phyloP scores from a whole-genome alignment of 176 grass and related monocot species.

The Phyllostachys edulis region DNA sequence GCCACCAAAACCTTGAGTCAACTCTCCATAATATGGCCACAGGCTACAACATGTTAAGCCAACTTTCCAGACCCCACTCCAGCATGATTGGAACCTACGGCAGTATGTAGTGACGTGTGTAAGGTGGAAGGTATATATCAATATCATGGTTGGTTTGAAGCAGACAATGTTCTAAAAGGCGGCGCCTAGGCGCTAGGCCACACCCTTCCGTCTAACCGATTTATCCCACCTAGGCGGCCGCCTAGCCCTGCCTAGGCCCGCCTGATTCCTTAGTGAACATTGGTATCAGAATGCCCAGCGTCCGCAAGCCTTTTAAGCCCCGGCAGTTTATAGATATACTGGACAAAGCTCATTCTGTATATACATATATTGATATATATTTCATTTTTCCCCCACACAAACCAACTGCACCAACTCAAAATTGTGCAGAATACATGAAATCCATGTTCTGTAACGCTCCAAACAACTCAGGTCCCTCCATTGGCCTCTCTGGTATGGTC shows the following conservation, averaged over 20 bases:
- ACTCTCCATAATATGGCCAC: neutral
- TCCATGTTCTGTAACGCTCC: neutral
- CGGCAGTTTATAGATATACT: neutral
- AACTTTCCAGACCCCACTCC: slow-evolving; percentile 8
- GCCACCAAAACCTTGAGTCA: slow-evolving; percentile 13
- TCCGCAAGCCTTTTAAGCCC: neutral
- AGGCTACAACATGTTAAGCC: neutral
- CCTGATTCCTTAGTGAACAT: too few species aligned
- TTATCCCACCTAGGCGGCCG: too few species aligned
- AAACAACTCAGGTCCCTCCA: neutral
- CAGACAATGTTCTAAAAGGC: neutral
- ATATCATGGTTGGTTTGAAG: slow-evolving; percentile 1
- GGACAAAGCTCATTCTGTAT: neutral
- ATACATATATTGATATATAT: neutral
- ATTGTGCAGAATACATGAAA: neutral
- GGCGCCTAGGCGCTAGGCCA: too few species aligned
- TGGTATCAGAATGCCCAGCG: neutral
- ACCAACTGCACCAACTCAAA: neutral
- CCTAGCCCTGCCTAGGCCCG: too few species aligned
- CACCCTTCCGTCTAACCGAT: too few species aligned
- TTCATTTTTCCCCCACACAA: neutral
- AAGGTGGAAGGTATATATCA: slow-evolving; percentile 4
- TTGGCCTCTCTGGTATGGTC: neutral
- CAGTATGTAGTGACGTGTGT: neutral
- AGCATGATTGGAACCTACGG: neutral